Evolutionary conservation across 495 filamentous ascomycete genomes (phyloP).

Genomic region (Aspergillus avenaceus): DNA sequence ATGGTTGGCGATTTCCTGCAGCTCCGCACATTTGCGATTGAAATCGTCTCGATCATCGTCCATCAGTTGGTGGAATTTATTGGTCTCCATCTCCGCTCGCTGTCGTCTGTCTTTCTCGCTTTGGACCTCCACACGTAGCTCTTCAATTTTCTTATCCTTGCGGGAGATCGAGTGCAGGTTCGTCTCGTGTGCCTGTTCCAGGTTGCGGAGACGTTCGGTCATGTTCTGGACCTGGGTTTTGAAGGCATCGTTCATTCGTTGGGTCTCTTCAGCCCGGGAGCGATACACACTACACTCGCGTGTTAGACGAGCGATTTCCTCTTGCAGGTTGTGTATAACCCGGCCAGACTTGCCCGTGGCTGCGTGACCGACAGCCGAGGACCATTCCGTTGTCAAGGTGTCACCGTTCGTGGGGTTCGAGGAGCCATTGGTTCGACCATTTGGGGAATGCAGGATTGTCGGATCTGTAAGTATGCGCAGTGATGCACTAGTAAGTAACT

Average conservation of each 20-base stretch:
- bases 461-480: constrained; percentile 20
- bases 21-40: constrained; percentile 59
- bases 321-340: constrained; percentile 85
- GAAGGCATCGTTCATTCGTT: constrained; percentile 65
- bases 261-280: constrained; percentile 67
- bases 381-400: constrained; percentile 53
- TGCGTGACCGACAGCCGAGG: constrained; percentile 71
- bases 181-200: constrained; percentile 66
- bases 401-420: constrained; percentile 28
- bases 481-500: not conserved
- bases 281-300: constrained; percentile 75
- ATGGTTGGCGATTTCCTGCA: constrained; percentile 51
- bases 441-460: constrained; percentile 10
- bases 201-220: constrained; percentile 55
- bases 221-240: constrained; percentile 69
- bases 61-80: constrained; percentile 57
- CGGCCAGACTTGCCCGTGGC: constrained; percentile 86
- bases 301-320: constrained; percentile 80
- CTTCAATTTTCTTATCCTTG: constrained; percentile 77
- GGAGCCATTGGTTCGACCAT: constrained; percentile 15
- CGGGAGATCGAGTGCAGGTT: constrained; percentile 68
- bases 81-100: constrained; percentile 59
- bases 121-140: constrained; percentile 62
- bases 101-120: constrained; percentile 60
- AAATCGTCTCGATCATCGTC: constrained; percentile 51